Evolutionary conservation across 1,284 basidiomycete species (phyloP).

Genomic region (Bjerkandera adusta): DNA sequence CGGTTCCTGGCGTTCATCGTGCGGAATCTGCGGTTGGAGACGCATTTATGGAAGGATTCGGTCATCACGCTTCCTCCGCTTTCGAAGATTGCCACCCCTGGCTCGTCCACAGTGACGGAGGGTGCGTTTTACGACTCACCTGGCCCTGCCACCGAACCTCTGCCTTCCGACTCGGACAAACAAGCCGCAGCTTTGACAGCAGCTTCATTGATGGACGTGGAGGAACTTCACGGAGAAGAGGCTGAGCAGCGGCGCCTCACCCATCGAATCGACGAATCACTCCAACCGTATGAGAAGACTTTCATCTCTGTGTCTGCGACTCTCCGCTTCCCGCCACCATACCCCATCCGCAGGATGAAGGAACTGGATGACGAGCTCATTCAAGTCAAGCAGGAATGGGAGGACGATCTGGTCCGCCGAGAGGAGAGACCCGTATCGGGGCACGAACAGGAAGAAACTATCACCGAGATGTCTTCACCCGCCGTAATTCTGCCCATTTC

Average conservation of each 20-base stretch:
- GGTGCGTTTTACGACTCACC: not conserved
- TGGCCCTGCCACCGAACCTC: not conserved
- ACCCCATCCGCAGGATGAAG: slow-evolving; percentile 84
- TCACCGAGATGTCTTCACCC: slow-evolving; percentile 29
- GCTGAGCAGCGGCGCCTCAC: slow-evolving; percentile 67
- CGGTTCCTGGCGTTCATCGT: slow-evolving; percentile 91
- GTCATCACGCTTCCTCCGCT: slow-evolving; percentile 78
- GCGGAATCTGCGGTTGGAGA: slow-evolving; percentile 91
- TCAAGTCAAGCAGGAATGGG: slow-evolving; percentile 70
- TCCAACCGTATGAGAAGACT: slow-evolving; percentile 80
- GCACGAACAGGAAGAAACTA: slow-evolving; percentile 45
- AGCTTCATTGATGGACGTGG: slow-evolving; percentile 33
- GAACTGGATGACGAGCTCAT: slow-evolving; percentile 77
- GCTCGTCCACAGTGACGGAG: slow-evolving; percentile 17
- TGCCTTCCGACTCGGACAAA: slow-evolving; percentile 12
- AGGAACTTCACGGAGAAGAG: slow-evolving; percentile 66
- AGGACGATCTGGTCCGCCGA: slow-evolving; percentile 77
- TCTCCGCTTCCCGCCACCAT: slow-evolving; percentile 86
- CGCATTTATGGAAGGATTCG: slow-evolving; percentile 92
- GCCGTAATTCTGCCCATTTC: slow-evolving; percentile 20
- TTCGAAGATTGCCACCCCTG: slow-evolving; percentile 62
- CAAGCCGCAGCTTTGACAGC: slow-evolving; percentile 19
- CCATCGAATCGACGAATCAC: slow-evolving; percentile 70
- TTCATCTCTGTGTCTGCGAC: slow-evolving; percentile 92
- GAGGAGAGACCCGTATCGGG: slow-evolving; percentile 59